phyloP scores from a whole-genome alignment of 2,329 filamentous ascomycete genomes.

The Colletotrichum melonis region DNA sequence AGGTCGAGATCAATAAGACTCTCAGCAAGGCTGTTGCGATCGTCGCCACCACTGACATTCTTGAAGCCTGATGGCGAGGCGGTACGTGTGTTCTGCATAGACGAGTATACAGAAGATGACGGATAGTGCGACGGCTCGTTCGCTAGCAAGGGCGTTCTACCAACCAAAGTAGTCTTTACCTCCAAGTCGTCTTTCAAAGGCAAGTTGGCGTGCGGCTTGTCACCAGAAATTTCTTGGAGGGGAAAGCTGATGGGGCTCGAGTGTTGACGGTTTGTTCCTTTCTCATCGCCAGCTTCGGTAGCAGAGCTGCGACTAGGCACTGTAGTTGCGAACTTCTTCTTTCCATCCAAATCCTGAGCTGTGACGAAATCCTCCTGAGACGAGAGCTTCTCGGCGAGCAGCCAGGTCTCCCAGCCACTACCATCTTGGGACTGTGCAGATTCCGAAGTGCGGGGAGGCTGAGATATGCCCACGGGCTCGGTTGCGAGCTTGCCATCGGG shows the following conservation, averaged over 20 bases:
- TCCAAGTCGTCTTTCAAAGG: neutral
- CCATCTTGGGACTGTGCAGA: conserved; percentile 20
- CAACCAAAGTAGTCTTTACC: neutral
- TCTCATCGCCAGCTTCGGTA: too few species aligned
- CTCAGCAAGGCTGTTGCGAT: conserved; percentile 19
- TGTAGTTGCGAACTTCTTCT: neutral
- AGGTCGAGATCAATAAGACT: conserved; percentile 49
- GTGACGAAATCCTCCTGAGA: neutral
- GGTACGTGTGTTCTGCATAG: conserved; percentile 14
- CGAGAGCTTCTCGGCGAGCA: conserved; percentile 24
- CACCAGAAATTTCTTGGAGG: neutral
- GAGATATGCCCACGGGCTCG: neutral
- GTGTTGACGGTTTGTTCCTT: too few species aligned
- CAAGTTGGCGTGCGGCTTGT: neutral
- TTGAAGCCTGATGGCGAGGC: conserved; percentile 2
- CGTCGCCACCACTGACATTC: neutral
- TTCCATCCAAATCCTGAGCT: neutral
- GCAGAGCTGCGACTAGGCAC: neutral
- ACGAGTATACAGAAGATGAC: conserved; percentile 33
- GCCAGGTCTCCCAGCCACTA: conserved; percentile 21
- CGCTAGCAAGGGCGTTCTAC: neutral
- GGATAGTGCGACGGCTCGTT: neutral
- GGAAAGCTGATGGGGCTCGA: too few species aligned
- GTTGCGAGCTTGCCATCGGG: neutral
- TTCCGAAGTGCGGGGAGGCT: conserved; percentile 3